phyloP scores from a whole-genome alignment of 345 rosid species.

The Nephelium lappaceum region DNA sequence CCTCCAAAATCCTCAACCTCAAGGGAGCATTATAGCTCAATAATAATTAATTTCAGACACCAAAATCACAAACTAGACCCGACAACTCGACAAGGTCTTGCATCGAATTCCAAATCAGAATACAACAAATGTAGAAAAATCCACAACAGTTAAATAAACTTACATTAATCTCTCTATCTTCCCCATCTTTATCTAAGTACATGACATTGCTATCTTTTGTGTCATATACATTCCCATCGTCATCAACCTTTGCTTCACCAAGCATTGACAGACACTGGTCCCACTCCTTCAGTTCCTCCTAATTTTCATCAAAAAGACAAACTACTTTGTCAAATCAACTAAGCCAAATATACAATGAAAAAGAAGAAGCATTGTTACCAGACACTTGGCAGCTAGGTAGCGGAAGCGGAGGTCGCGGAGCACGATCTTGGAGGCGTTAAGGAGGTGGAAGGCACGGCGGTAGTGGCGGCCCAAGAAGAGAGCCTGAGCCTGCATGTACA shows the following conservation, averaged over 20 bases:
- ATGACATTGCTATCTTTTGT: constrained; percentile 61
- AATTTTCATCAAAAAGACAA: constrained; percentile 15
- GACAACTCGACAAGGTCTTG: background rate
- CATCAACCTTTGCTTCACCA: constrained; percentile 91
- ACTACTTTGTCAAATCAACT: background rate
- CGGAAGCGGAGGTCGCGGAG: constrained; percentile 96
- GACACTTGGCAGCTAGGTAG: constrained; percentile 97
- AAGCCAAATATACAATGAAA: background rate
- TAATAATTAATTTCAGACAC: too few species aligned
- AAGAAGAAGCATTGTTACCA: constrained; percentile 36
- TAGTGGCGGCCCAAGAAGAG: constrained; percentile 90
- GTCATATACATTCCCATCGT: constrained; percentile 74
- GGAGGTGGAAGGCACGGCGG: constrained; percentile 96
- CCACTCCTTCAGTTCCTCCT: constrained; percentile 99
- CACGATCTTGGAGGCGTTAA: constrained; percentile 85
- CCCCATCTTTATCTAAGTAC: constrained; percentile 88
- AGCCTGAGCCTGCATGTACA: constrained; percentile 96
- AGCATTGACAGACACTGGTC: constrained; percentile 89
- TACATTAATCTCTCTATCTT: constrained; percentile 93
- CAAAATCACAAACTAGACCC: background rate
- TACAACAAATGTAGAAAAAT: background rate
- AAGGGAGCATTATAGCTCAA: background rate
- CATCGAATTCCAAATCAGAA: background rate
- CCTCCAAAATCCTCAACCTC: background rate
- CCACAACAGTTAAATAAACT: constrained; percentile 14